Evolutionary conservation across 306 rosid species (phyloP), one percentile per base, ranked within the genome.

Genomic region (Ammopiptanthus mongolicus): DNA sequence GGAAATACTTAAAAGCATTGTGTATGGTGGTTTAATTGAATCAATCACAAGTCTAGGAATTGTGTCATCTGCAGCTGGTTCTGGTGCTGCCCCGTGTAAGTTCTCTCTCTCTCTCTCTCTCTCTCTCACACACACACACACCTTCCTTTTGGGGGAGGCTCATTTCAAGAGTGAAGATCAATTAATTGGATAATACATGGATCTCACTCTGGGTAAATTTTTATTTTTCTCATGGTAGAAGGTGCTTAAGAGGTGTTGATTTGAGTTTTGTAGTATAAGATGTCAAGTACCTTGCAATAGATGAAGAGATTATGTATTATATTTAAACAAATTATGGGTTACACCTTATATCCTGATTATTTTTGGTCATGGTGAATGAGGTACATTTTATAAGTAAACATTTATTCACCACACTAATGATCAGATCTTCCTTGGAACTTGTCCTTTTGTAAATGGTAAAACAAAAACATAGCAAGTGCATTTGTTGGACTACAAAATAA

Each of bases 51-150:
- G 97, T 74, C 73, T 91, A 44, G 85, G 96, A 62, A 80, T 91
- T 46, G 93, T 91, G 67, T 71, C 90, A 63, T 91, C 97, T 33
- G 93, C 97, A 52, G 88, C 83, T 22, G 73, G 91, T 78, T 86
- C 89, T 56, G 84, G 76, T 74, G 57, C 86, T 63, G 42, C 86
- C 37, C 79, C 96, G 73, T 61, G 97, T 86, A 84, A 79, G 79
- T 57, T 14, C 41, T 25, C 15, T 21, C 51, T 11, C 28, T 25
- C 19, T 29, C 23, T 31, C 13, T 6, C 52, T 64, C 31, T 12
- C 34, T 25, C 8, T 5, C 8, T n/a, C n/a, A n/a, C n/a, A n/a
- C n/a, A n/a, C n/a, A n/a, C n/a, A n/a, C n/a, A n/a, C n/a, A n/a
- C n/a, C 42, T 6, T 8, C 8, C 42, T 22, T 36, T 13, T n/a